Evolutionary conservation across 768 basidiomycete genomes (phyloP).

Genomic region (Coprinopsis marcescibilis): DNA sequence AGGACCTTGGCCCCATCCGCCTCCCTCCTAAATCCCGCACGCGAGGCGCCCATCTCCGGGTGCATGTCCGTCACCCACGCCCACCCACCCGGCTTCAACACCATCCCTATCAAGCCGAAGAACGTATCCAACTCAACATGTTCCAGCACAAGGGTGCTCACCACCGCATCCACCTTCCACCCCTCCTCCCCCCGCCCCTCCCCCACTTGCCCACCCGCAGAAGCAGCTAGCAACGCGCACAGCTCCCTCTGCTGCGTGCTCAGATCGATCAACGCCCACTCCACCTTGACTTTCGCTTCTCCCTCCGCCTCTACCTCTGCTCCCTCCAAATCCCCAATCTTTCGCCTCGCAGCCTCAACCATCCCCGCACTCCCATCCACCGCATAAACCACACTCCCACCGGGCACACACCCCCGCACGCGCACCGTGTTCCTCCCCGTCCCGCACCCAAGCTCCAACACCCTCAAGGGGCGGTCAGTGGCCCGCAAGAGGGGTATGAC

Average conservation of each 20-base stretch:
- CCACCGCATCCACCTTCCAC: conserved; percentile 5
- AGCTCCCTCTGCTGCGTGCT: conserved; percentile 6
- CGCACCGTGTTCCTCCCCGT: conserved; percentile 8
- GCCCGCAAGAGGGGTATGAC: conserved; percentile 1
- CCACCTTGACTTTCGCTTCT: neutral
- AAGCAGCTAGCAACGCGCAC: neutral
- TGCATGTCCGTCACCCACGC: conserved; percentile 13
- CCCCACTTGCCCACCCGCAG: neutral
- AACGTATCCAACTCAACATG: conserved; percentile 9
- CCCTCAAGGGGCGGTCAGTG: neutral
- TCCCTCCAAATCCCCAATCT: neutral
- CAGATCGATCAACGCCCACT: conserved; percentile 10
- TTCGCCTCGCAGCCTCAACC: conserved; percentile 6
- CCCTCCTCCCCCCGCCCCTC: neutral
- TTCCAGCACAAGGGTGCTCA: conserved; percentile 13
- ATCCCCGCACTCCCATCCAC: conserved; percentile 10
- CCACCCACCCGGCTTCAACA: conserved; percentile 8
- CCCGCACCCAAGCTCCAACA: conserved; percentile 9
- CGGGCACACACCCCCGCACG: neutral
- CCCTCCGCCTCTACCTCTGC: neutral
- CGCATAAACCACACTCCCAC: conserved; percentile 7
- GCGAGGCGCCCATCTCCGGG: conserved; percentile 6
- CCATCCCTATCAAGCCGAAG: conserved; percentile 1
- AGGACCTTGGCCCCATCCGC: conserved; percentile 6
- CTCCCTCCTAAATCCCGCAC: conserved; percentile 1